Evolutionary conservation across 306 rosid genomes (phyloP).

Genomic region (Ochetophila trinervis): DNA sequence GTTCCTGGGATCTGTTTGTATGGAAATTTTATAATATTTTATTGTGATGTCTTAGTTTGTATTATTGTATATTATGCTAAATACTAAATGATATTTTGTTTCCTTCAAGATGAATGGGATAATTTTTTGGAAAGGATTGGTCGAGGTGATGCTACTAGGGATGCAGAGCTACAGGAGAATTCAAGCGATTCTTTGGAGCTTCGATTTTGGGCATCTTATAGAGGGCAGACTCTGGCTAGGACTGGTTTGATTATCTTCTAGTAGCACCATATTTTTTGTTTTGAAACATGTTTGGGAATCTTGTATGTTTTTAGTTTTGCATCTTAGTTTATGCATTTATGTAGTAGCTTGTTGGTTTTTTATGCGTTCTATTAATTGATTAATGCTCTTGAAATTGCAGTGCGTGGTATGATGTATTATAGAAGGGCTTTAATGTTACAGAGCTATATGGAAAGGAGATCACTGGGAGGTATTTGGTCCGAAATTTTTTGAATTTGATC

Average conservation of each 20-base stretch:
- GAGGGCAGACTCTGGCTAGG: slow-evolving; percentile 98
- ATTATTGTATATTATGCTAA: not conserved
- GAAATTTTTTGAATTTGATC: slow-evolving; percentile 8
- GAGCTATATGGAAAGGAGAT: slow-evolving; percentile 77
- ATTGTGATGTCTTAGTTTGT: not conserved
- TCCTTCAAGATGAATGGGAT: slow-evolving; percentile 81
- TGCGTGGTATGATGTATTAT: slow-evolving; percentile 99
- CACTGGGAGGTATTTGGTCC: slow-evolving; percentile 65
- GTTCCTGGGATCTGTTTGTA: not conserved
- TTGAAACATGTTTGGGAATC: slow-evolving; percentile 1
- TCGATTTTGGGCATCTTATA: slow-evolving; percentile 94
- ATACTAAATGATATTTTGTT: not conserved
- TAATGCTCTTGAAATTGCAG: slow-evolving; percentile 47
- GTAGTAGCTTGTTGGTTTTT: slow-evolving; percentile 1
- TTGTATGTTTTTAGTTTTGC: slow-evolving; percentile 8
- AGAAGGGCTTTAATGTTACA: slow-evolving; percentile 96
- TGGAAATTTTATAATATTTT: not conserved
- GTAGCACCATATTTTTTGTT: not conserved
- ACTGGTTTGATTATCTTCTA: slow-evolving; percentile 53
- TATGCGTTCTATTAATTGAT: slow-evolving; percentile 7
- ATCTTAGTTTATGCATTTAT: not conserved
- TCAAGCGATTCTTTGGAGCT: slow-evolving; percentile 81
- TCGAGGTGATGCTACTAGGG: slow-evolving; percentile 61
- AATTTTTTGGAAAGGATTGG: slow-evolving; percentile 93
- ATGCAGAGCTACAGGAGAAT: slow-evolving; percentile 68